Evolutionary conservation across 495 filamentous ascomycete species (phyloP).

Genomic region (Clohesyomyces aquaticus): DNA sequence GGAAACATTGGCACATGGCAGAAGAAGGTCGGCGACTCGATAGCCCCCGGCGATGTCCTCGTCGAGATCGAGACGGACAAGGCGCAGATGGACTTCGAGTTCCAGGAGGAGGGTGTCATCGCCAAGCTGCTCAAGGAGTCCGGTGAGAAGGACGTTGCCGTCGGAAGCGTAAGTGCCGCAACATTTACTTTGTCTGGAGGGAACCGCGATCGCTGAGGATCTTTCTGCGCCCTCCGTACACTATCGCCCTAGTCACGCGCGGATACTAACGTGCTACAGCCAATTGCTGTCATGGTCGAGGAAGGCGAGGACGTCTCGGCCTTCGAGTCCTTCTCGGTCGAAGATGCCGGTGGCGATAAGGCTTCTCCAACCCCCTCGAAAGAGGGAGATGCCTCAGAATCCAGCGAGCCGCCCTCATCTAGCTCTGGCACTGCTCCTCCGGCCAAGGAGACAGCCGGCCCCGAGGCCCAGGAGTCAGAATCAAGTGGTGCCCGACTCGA

Average conservation of each 20-base stretch:
- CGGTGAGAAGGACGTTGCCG: slow-evolving; percentile 91
- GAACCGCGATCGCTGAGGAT: too few relatives aligned
- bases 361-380: slow-evolving; percentile 60
- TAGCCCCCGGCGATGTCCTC: slow-evolving; percentile 92
- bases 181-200: too few relatives aligned
- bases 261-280: slow-evolving; percentile 63
- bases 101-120: slow-evolving; percentile 95
- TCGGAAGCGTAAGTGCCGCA: slow-evolving; percentile 74
- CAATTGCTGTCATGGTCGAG: slow-evolving; percentile 93
- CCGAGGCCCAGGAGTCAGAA: slow-evolving; percentile 67
- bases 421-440: slow-evolving; percentile 62
- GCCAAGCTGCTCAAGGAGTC: slow-evolving; percentile 94
- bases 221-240: too few relatives aligned
- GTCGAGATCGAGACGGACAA: slow-evolving; percentile 99
- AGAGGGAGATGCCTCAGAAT: slow-evolving; percentile 65
- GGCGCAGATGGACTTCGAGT: slow-evolving; percentile 99
- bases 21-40: slow-evolving; percentile 88
- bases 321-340: slow-evolving; percentile 84
- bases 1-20: slow-evolving; percentile 98
- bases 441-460: slow-evolving; percentile 54
- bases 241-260: neutral
- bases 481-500: slow-evolving; percentile 77
- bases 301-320: slow-evolving; percentile 82
- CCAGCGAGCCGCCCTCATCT: slow-evolving; percentile 60
- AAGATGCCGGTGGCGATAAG: slow-evolving; percentile 89